A percentile compares a stretch with the other conserved stretches of the same genome.
Evolutionary conservation across 495 filamentous ascomycete species (phyloP).

Genomic region (Talaromyces stipitatus): DNA sequence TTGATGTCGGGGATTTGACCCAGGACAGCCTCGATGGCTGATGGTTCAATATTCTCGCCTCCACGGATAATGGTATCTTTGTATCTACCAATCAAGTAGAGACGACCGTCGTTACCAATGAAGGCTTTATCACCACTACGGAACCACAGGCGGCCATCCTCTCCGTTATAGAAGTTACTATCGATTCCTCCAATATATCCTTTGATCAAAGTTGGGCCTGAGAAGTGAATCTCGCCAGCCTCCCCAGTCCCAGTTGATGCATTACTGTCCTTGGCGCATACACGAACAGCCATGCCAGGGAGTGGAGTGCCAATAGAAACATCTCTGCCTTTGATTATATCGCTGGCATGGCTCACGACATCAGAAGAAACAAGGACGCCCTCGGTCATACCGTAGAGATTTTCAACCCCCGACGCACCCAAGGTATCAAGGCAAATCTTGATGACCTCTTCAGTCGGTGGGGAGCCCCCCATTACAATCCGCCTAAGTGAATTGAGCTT

Average conservation of each 20-base stretch:
- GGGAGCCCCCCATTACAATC: slow-evolving; percentile 21
- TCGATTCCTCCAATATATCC: slow-evolving; percentile 20
- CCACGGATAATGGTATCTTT: slow-evolving; percentile 44
- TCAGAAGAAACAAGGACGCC: slow-evolving; percentile 22
- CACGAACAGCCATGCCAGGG: slow-evolving; percentile 23
- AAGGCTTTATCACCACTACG: slow-evolving; percentile 37
- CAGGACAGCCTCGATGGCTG: slow-evolving; percentile 27
- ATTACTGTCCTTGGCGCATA: slow-evolving; percentile 19
- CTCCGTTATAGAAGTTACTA: slow-evolving; percentile 24
- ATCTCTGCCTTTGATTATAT: slow-evolving; percentile 10
- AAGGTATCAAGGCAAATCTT: slow-evolving; percentile 18
- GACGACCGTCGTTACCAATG: slow-evolving; percentile 24
- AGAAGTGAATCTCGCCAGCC: slow-evolving; percentile 35
- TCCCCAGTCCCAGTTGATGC: slow-evolving; percentile 14
- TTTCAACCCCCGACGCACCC: slow-evolving; percentile 18
- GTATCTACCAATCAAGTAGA: slow-evolving; percentile 35
- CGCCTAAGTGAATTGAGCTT: slow-evolving; percentile 17
- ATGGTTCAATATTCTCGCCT: slow-evolving; percentile 38
- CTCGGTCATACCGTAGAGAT: slow-evolving; percentile 38
- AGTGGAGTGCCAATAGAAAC: slow-evolving; percentile 20
- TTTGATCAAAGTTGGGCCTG: slow-evolving; percentile 18
- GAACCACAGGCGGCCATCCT: slow-evolving; percentile 27
- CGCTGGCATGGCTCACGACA: neutral
- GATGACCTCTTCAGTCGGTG: slow-evolving; percentile 20
- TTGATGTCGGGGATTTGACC: slow-evolving; percentile 15